A percentile compares a stretch with the other conserved stretches of the same genome.
phyloP scores from a whole-genome alignment of 2,329 filamentous ascomycete species.

The Harringtonia lauricola region DNA sequence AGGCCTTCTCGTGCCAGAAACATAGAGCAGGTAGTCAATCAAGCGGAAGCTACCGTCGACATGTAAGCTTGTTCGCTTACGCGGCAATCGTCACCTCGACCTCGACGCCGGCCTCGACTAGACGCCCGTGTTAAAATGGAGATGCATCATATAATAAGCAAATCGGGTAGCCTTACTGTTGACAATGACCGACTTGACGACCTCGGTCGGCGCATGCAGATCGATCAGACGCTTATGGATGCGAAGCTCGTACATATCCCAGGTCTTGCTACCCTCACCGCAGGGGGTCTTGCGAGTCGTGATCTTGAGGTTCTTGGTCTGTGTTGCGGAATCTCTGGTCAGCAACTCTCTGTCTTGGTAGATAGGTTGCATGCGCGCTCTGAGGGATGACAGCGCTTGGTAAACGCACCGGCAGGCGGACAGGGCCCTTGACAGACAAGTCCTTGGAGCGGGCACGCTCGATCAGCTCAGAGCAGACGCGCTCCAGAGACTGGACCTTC shows the following conservation, averaged over 20 bases:
- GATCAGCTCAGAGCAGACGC: slow-evolving; percentile 96
- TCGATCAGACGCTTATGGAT: slow-evolving; percentile 98
- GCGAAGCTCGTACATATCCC: slow-evolving; percentile 88
- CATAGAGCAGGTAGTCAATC: too few species aligned
- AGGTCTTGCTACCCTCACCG: slow-evolving; percentile 99
- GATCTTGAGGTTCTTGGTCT: slow-evolving; percentile 90
- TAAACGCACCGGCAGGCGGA: slow-evolving; percentile 59
- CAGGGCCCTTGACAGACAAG: slow-evolving; percentile 94
- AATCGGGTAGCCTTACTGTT: too few species aligned
- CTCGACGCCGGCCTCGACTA: slow-evolving; percentile 77
- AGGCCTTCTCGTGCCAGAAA: too few species aligned
- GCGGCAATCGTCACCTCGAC: slow-evolving; percentile 88
- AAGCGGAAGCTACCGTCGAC: too few species aligned
- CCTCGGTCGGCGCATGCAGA: slow-evolving; percentile 94
- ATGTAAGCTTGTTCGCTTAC: slow-evolving; percentile 15
- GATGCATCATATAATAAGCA: neutral
- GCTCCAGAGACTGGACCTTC: slow-evolving; percentile 94
- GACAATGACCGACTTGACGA: slow-evolving; percentile 93
- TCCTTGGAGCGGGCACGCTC: slow-evolving; percentile 98
- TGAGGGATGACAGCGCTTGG: neutral
- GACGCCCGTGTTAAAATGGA: slow-evolving; percentile 1
- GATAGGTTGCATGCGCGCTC: too few species aligned
- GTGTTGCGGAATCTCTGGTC: neutral
- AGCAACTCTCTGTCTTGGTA: neutral
- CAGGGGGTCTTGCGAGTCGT: slow-evolving; percentile 98